A percentile compares a stretch with the other conserved stretches of the same genome.
phyloP scores from a whole-genome alignment of 2,329 filamentous ascomycete genomes.

The Talaromyces sp. region DNA sequence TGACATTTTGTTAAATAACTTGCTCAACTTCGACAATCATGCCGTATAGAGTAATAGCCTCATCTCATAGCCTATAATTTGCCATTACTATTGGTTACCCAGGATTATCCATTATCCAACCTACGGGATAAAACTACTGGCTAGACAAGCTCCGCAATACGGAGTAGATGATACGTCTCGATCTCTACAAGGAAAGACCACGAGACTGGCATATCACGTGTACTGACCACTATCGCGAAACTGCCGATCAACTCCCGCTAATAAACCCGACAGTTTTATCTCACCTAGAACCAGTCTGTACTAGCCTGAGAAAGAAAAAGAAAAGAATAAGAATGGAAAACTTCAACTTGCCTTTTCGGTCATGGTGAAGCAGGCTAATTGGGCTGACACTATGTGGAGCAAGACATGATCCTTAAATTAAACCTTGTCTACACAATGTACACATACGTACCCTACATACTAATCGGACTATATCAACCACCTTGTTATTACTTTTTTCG shows the following conservation, averaged over 20 bases:
- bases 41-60: background rate
- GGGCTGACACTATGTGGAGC: slow-evolving; percentile 8
- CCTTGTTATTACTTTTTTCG: background rate
- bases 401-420: slow-evolving; percentile 7
- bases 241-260: background rate
- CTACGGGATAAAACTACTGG: background rate
- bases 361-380: slow-evolving; percentile 5
- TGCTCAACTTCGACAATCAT: background rate
- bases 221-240: background rate
- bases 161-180: background rate
- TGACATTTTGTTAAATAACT: background rate
- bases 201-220: background rate
- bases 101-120: background rate
- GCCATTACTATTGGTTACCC: background rate
- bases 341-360: background rate
- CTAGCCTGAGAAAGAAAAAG: background rate
- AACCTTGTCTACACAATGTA: slow-evolving; percentile 5
- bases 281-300: background rate
- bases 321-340: background rate
- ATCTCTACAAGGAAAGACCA: slow-evolving; percentile 2
- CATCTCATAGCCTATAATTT: background rate
- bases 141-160: background rate
- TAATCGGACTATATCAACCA: background rate
- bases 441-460: background rate
- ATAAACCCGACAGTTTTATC: background rate